Base-by-base conservation (phyloP, 257 asterid genomes). In the Solanum arcanum region DNA sequence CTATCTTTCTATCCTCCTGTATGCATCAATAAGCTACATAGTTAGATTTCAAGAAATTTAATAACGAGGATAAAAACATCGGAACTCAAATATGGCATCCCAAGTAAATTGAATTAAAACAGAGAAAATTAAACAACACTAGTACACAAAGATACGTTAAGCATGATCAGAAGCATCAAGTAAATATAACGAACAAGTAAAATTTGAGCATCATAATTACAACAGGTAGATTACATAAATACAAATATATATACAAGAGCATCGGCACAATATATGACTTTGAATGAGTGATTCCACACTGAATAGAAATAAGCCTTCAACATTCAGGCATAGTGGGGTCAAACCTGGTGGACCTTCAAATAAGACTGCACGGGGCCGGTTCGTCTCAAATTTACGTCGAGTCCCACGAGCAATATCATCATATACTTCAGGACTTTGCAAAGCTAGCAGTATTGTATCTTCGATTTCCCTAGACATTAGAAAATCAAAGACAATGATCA, bases 271-370 rank as follows among this genome's bases (percentile, higher is more conserved):
- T 2, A 76, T 44, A 80, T 81, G 60, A 76, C 21, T 81, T 81
- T 81, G 69, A 81, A 81, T 10, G 42, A 81, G 31, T 6, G 2
- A 7, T 27, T 46, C 66, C n/a, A 6, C 85, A 49, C 29, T 49
- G 20, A 49, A 9, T 18, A 81, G 29, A 76, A 18, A 49, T 29
- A 49, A 27, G 31, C 20, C 15, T 81, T 31, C 68, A 29, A 85
- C 20, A 33, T 81, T 86, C 74, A 86, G 81, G 83, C 29, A 12
- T 44, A 88, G 89, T 85, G 89, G 86, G 76, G 62, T 68, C 92
- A 90, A 76, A 97, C 99, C 99, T 93, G 99, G 98, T 86, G 99
- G 99, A 86, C 99, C 99, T 94, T 97, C 99, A 89, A 96, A 97
- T 77, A 97, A 93, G 75, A 97, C 98, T 27, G 98, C 99, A 82